Conservation (phyloP, 106 monocot species). For the Gastrodia elata region DNA sequence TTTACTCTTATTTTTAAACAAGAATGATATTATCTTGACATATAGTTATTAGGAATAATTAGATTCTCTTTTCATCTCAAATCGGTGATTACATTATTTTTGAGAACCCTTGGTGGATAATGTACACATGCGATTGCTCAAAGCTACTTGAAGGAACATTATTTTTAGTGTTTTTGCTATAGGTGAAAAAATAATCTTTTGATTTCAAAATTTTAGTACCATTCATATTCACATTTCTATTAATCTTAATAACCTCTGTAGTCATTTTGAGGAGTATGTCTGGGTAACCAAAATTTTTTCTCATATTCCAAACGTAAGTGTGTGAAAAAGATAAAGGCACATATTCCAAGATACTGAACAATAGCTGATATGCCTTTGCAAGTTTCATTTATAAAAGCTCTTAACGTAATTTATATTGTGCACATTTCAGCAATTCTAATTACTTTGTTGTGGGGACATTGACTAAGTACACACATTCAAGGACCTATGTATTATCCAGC, state of each 20-base stretch:
- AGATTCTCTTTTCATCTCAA: neutral
- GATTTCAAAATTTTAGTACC: neutral
- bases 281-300: neutral
- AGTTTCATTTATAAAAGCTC: neutral
- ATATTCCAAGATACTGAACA: neutral
- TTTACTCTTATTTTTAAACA: neutral
- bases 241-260: neutral
- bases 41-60: neutral
- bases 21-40: neutral
- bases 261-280: neutral
- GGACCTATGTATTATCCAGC: no score
- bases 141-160: neutral
- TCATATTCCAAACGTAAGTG: neutral
- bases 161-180: neutral
- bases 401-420: neutral
- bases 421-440: no score
- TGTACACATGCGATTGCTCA: neutral
- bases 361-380: neutral
- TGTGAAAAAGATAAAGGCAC: neutral
- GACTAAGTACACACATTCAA: no score
- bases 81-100: neutral
- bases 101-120: neutral
- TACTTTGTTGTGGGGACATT: no score
- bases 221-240: neutral
- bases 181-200: neutral